A percentile compares a stretch with the other conserved stretches of the same genome.
Conservation (phyloP, 441 rosid species). For the Dalechampia spathulata region DNA sequence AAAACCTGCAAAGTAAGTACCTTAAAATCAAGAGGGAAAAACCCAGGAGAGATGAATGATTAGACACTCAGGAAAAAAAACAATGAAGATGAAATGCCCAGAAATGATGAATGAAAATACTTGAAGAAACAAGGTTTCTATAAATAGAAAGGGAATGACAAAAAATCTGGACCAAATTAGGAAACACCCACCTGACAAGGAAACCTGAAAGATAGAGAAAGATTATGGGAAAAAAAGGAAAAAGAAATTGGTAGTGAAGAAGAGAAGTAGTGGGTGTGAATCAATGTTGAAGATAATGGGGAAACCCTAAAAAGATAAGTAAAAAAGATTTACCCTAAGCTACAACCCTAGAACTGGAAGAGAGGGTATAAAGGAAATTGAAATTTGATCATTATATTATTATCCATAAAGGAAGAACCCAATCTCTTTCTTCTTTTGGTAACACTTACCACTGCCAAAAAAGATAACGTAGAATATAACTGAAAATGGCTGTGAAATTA, state of each 20-base stretch:
- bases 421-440: constrained; percentile 63
- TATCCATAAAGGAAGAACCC: constrained; percentile 18
- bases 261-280: no score
- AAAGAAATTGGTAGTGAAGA: no score
- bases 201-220: neutral
- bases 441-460: constrained; percentile 29
- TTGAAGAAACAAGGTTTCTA: constrained; percentile 20
- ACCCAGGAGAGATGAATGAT: no score
- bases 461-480: constrained; percentile 26
- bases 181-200: constrained; percentile 19
- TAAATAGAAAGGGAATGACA: constrained; percentile 20
- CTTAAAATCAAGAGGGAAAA: no score
- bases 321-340: no score
- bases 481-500: no score
- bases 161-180: constrained; percentile 19
- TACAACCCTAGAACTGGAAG: neutral
- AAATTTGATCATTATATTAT: neutral
- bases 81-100: no score
- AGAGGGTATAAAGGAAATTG: neutral
- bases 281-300: no score
- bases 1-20: constrained; percentile 14
- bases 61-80: no score
- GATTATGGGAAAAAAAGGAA: constrained; percentile 26
- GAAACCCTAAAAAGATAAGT: no score
- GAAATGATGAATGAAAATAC: no score